Percentiles rank a stretch among this genome's conserved stretches.
Conservation (phyloP, 495 filamentous ascomycete genomes). For the Lasiosphaeris hirsuta region DNA sequence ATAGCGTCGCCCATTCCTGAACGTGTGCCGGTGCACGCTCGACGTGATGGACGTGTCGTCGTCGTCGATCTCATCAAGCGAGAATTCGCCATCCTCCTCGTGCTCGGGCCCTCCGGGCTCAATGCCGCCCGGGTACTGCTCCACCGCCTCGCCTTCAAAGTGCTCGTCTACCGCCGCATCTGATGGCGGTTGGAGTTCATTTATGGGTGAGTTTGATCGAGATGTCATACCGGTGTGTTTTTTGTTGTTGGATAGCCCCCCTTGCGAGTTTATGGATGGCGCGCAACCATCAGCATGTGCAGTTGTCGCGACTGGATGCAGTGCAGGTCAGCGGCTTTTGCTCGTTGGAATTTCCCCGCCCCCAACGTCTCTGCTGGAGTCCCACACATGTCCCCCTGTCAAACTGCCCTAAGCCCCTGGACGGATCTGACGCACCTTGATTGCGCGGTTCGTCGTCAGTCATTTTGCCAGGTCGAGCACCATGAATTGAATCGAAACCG, state of each 20-base stretch:
- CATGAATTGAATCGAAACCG: too few relatives aligned
- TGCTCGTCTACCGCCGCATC: not conserved
- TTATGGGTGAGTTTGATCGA: not conserved
- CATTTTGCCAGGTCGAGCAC: not conserved
- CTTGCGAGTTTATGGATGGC: not conserved
- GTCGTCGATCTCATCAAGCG: slow-evolving; percentile 22
- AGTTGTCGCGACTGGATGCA: not conserved
- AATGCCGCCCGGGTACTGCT: slow-evolving; percentile 12
- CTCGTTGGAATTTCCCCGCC: not conserved
- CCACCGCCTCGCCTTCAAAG: not conserved
- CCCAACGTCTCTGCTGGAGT: not conserved
- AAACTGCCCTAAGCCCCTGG: not conserved
- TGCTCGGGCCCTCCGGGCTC: slow-evolving; percentile 15
- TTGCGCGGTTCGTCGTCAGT: not conserved
- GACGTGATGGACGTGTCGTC: slow-evolving; percentile 30
- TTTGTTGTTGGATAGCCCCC: not conserved
- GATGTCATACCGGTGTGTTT: not conserved
- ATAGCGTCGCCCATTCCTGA: slow-evolving; percentile 57
- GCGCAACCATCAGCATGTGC: not conserved
- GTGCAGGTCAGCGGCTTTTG: not conserved
- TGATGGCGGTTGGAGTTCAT: not conserved
- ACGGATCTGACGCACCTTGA: slow-evolving; percentile 1
- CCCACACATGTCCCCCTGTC: not conserved
- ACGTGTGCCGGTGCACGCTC: slow-evolving; percentile 37
- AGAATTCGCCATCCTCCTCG: slow-evolving; percentile 23